phyloP scores from a whole-genome alignment of 495 filamentous ascomycete species.

The Penicillium pancosmium region DNA sequence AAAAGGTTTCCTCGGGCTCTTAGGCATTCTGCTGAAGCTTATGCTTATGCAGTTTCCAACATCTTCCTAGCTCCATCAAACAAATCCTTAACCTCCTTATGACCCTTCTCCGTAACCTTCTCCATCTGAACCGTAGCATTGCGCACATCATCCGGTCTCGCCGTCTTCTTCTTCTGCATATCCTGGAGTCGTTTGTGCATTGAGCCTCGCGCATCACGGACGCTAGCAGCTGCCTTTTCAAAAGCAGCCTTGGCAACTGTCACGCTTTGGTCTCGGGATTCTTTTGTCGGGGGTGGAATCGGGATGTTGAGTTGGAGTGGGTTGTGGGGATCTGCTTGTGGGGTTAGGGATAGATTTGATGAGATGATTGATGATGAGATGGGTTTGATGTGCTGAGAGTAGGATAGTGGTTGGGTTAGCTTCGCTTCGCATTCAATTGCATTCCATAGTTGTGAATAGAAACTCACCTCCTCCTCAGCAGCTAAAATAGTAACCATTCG shows the following conservation, averaged over 20 bases:
- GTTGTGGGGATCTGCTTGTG: conserved; percentile 69
- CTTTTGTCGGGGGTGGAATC: conserved; percentile 70
- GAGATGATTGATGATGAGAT: conserved; percentile 70
- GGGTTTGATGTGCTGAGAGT: conserved; percentile 65
- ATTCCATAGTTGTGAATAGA: not conserved
- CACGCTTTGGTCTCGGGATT: conserved; percentile 56
- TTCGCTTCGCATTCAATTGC: not conserved
- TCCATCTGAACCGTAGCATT: conserved; percentile 71
- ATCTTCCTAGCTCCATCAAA: conserved; percentile 68
- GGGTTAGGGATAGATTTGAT: conserved; percentile 70
- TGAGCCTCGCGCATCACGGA: conserved; percentile 56
- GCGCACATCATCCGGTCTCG: conserved; percentile 66
- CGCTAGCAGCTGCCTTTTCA: conserved; percentile 55
- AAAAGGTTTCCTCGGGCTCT: not conserved
- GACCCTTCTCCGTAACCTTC: conserved; percentile 70
- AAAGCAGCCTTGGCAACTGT: conserved; percentile 61
- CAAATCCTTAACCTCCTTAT: conserved; percentile 65
- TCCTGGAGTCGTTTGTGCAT: conserved; percentile 69
- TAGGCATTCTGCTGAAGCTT: not conserved
- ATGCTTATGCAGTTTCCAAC: conserved; percentile 47
- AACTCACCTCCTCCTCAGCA: conserved; percentile 61
- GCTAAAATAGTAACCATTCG: conserved; percentile 67
- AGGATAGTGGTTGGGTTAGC: too few species aligned
- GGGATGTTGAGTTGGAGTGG: conserved; percentile 70
- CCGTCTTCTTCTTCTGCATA: conserved; percentile 57